Conservation (phyloP, 2,329 filamentous ascomycete species). For the Corinectria fuckeliana region DNA sequence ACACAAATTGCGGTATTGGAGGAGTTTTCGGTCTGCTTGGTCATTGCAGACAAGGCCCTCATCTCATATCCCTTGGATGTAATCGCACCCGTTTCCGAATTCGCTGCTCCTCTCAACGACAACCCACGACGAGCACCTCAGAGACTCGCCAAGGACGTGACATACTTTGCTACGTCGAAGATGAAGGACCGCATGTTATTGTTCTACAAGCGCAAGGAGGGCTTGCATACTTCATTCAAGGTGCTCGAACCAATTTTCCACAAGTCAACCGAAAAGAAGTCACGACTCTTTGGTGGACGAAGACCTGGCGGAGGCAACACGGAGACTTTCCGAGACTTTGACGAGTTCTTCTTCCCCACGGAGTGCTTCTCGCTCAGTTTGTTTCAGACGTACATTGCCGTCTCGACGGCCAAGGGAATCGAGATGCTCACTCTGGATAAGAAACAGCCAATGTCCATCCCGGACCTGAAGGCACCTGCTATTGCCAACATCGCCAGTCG, state of each 20-base stretch:
- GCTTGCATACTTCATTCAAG: conserved; percentile 92
- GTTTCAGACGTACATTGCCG: conserved; percentile 92
- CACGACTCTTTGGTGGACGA: conserved; percentile 68
- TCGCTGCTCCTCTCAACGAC: conserved; percentile 69
- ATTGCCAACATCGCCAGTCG: conserved; percentile 86
- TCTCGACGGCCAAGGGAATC: conserved; percentile 89
- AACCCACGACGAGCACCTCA: conserved; percentile 87
- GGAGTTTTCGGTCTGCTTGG: conserved; percentile 90
- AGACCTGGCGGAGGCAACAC: conserved; percentile 72
- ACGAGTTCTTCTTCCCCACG: conserved; percentile 97
- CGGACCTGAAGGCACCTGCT: conserved; percentile 79
- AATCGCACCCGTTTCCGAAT: conserved; percentile 69
- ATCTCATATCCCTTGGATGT: conserved; percentile 94
- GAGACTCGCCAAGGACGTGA: conserved; percentile 89
- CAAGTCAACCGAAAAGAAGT: conserved; percentile 85
- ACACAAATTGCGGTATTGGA: conserved; percentile 95
- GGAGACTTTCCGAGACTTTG: conserved; percentile 96
- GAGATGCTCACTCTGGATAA: conserved; percentile 97
- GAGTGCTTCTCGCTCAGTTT: conserved; percentile 96
- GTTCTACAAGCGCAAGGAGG: conserved; percentile 97
- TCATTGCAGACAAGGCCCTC: conserved; percentile 89
- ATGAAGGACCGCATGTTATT: conserved; percentile 97
- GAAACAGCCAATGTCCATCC: conserved; percentile 93
- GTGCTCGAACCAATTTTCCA: conserved; percentile 95
- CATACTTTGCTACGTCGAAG: conserved; percentile 92